These are phyloP conservation scores for Cladobotryum mycophilum DNA, from an alignment of 2,329 filamentous ascomycete genomes.

Conservation along the genomic window DNA sequence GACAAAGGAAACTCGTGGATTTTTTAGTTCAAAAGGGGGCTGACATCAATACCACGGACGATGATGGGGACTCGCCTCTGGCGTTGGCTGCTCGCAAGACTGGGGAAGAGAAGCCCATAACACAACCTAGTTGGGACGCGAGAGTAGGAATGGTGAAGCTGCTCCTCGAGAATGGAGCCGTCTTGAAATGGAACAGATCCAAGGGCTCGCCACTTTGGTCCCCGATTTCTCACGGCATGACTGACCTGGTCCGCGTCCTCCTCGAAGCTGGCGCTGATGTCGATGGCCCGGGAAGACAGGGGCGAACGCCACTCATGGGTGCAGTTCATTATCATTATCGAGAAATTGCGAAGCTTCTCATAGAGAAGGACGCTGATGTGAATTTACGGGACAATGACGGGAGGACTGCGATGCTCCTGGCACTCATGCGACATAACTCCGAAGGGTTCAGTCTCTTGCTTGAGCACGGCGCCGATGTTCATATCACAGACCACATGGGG, in stretches of 20 bases:
- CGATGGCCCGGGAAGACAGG: background rate
- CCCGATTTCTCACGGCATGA: background rate
- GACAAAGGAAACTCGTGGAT: background rate
- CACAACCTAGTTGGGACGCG: background rate
- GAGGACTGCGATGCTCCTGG: background rate
- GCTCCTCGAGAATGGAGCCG: slow-evolving; percentile 4
- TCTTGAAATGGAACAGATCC: background rate
- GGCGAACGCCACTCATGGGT: background rate
- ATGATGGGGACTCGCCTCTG: slow-evolving; percentile 2
- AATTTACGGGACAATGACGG: background rate
- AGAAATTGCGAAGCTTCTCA: background rate
- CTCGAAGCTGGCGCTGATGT: background rate
- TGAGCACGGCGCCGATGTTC: background rate
- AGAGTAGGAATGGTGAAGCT: background rate
- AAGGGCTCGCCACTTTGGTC: slow-evolving; percentile 1
- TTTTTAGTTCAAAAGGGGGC: slow-evolving; percentile 2
- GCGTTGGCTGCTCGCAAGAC: background rate
- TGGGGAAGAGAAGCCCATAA: too few relatives aligned
- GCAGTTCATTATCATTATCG: background rate
- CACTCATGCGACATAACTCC: background rate
- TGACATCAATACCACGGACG: slow-evolving; percentile 1
- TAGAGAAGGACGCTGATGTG: slow-evolving; percentile 4
- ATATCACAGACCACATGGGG: too few relatives aligned
- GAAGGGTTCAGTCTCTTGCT: background rate
- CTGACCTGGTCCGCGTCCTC: background rate